These are phyloP conservation scores for Candida sanyaensis DNA, from an alignment of 1,139 yeast species.

Conservation along the genomic window DNA sequence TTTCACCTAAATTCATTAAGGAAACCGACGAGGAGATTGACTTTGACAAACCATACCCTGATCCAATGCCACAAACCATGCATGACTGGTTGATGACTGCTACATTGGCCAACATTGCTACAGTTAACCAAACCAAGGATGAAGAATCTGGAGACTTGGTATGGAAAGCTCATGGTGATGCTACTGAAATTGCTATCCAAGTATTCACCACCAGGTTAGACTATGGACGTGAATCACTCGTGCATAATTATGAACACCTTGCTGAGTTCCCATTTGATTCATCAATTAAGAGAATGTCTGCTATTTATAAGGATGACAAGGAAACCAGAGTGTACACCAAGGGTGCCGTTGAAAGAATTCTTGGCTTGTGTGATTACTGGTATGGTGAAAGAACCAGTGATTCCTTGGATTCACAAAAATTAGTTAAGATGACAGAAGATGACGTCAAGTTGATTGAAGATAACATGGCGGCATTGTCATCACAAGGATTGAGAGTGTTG, in stretches of 20 bases:
- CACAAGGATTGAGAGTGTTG: slow-evolving; percentile 72
- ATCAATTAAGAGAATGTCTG: slow-evolving; percentile 73
- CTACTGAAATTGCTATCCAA: slow-evolving; percentile 82
- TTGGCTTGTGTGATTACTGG: slow-evolving; percentile 62
- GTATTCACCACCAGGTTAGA: slow-evolving; percentile 65
- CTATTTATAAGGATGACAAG: slow-evolving; percentile 49
- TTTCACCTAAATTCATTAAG: slow-evolving; percentile 42
- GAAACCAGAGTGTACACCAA: slow-evolving; percentile 54
- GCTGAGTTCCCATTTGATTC: slow-evolving; percentile 81
- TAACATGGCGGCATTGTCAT: slow-evolving; percentile 64
- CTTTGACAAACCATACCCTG: slow-evolving; percentile 24
- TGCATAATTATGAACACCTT: slow-evolving; percentile 38
- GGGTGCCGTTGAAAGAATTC: slow-evolving; percentile 79
- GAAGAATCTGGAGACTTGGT: slow-evolving; percentile 31
- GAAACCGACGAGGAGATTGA: slow-evolving; percentile 42
- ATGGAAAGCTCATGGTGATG: slow-evolving; percentile 87
- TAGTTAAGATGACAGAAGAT: slow-evolving; percentile 39
- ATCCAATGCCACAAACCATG: slow-evolving; percentile 26
- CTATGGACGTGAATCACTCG: slow-evolving; percentile 45
- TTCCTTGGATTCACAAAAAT: slow-evolving; percentile 24
- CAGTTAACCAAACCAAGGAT: slow-evolving; percentile 37
- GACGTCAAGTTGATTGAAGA: slow-evolving; percentile 47
- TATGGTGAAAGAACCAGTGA: slow-evolving; percentile 28
- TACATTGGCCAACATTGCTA: slow-evolving; percentile 73
- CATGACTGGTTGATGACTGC: slow-evolving; percentile 58